phyloP scores from a whole-genome alignment of 441 rosid genomes.

The Arabidopsis lyrata region DNA sequence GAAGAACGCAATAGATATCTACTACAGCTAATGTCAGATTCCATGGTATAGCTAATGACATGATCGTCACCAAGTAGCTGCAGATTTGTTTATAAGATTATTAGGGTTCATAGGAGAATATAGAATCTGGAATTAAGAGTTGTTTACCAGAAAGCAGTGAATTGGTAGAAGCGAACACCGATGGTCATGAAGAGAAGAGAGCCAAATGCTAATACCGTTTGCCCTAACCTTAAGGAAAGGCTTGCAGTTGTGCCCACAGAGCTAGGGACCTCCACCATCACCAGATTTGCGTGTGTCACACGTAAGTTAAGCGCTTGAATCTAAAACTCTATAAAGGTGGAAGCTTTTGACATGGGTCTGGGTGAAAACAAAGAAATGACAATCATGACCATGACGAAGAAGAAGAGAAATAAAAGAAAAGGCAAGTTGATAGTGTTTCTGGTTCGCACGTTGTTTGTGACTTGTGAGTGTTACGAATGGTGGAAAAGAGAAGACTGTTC shows the following conservation, averaged over 20 bases:
- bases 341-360: constrained; percentile 34
- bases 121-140: neutral
- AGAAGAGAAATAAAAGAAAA: constrained; percentile 4
- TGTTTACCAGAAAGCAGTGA: constrained; percentile 83
- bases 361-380: neutral
- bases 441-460: constrained; percentile 44
- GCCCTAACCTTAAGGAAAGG: constrained; percentile 82
- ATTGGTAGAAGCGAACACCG: constrained; percentile 81
- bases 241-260: constrained; percentile 77
- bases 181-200: constrained; percentile 85
- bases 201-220: constrained; percentile 72
- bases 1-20: constrained; percentile 73
- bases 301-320: neutral
- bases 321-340: constrained; percentile 13
- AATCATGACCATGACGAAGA: constrained; percentile 16
- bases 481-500: constrained; percentile 46
- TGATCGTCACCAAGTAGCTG: constrained; percentile 83
- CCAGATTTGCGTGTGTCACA: constrained; percentile 30
- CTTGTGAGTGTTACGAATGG: constrained; percentile 33
- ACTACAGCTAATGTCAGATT: constrained; percentile 74
- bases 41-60: constrained; percentile 91
- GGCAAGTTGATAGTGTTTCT: constrained; percentile 38
- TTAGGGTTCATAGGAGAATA: constrained; percentile 17
- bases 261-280: constrained; percentile 65
- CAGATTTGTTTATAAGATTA: constrained; percentile 18